Evolutionary conservation across 768 basidiomycete genomes (phyloP), one percentile per base, ranked within the genome.

Genomic region (Tephrocybe sp.): DNA sequence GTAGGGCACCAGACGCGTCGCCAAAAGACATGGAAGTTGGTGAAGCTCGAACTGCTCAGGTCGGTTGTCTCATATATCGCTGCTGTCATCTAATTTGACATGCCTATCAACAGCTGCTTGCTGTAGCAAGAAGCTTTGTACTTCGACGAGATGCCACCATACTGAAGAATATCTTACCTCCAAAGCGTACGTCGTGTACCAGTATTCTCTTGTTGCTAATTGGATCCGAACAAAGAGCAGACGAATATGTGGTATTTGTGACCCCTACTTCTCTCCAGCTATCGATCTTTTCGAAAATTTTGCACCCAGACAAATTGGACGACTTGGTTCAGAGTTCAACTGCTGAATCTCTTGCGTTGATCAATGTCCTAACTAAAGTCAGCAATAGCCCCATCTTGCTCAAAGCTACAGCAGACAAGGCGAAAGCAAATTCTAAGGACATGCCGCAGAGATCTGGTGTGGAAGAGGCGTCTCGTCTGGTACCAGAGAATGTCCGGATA

Each of bases 221-320:
- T n/a, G n/a, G n/a, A n/a, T n/a, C n/a, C n/a, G n/a, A n/a, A n/a
- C n/a, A n/a, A n/a, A n/a, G 15, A 40, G 7, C 55, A 98, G 96
- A 90, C 62, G 97, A 99, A 83, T 98, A 96, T 63, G 89, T 96
- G n/a, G 85, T 98, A n/a, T 98, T 98, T 65, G 77, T 97, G 25
- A 84, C 85, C 5, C 96, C 97, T 0, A 94, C 93, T 0, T 41
- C 69, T n/a, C 69, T 97, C 15, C 96, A 99, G 59, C 66, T 90
- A 5, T 73, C 80, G 11, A 86, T 98, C 59, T 92, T 94, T 60
- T 70, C 75, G 9, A 83, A 77, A 35, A 83, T 98, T 9, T 78
- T 99, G 6, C 75, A 82, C 24, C 83, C 86, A 0, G 82, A 84
- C 43, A 82, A 82, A 50, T 66, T 94, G 22, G 82, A 86, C 52